phyloP scores from a whole-genome alignment of 108 stramenopile species.

The Cylindrotheca closterium region DNA sequence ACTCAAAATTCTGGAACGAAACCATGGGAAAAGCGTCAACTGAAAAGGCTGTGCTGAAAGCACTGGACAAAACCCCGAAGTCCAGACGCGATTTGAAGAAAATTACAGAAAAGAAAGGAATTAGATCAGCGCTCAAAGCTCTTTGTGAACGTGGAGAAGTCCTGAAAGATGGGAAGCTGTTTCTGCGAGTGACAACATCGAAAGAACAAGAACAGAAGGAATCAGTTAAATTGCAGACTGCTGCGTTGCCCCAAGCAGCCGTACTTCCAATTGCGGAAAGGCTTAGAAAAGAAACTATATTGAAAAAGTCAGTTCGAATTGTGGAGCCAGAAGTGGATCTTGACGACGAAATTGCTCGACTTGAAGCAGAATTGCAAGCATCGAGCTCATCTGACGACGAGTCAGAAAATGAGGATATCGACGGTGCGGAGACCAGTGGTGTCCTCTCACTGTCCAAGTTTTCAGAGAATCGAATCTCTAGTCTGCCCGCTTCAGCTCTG shows the following conservation, averaged over 20 bases:
- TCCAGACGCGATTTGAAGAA: background rate
- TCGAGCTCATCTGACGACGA: conserved; percentile 21
- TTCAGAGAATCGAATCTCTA: conserved; percentile 63
- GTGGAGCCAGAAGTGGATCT: conserved; percentile 45
- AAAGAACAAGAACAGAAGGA: background rate
- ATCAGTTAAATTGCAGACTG: conserved; percentile 7
- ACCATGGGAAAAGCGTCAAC: background rate
- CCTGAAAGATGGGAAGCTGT: conserved; percentile 45
- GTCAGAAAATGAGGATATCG: conserved; percentile 1
- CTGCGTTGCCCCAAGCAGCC: background rate
- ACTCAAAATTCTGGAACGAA: too few relatives aligned
- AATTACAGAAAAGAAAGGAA: conserved; percentile 3
- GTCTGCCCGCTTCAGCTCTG: conserved; percentile 48
- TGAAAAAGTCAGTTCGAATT: conserved; percentile 20
- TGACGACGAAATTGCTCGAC: conserved; percentile 75
- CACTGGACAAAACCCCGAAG: background rate
- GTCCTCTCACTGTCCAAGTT: conserved; percentile 63
- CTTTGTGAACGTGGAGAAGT: conserved; percentile 37
- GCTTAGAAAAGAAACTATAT: conserved; percentile 28
- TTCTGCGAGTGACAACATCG: conserved; percentile 4
- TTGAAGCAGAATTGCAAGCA: conserved; percentile 73
- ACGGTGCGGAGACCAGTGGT: conserved; percentile 16
- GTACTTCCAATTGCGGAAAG: conserved; percentile 58
- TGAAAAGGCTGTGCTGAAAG: background rate
- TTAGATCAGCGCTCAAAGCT: conserved; percentile 42